These are phyloP conservation scores for Kregervanrija delftensis DNA, from an alignment of 805 yeast genomes.

Conservation along the genomic window DNA sequence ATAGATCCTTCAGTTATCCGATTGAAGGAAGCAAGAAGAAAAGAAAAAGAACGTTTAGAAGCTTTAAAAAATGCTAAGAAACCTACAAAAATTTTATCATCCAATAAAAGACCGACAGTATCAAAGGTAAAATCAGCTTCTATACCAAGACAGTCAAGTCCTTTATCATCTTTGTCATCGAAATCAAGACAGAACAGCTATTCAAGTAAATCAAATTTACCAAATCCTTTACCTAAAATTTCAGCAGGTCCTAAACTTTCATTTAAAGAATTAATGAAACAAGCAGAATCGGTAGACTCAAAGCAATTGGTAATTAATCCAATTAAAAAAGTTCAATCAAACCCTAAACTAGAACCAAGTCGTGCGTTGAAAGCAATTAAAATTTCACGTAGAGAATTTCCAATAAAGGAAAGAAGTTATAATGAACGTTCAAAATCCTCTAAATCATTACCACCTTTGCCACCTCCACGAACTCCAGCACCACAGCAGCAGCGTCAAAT, in stretches of 20 bases:
- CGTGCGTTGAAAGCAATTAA: constrained; percentile 10
- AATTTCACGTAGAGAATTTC: constrained; percentile 2
- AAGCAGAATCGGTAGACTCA: constrained; percentile 55
- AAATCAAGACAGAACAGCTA: constrained; percentile 1
- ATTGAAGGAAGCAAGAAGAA: constrained; percentile 57
- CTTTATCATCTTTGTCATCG: constrained; percentile 1
- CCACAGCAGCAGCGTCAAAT: not conserved
- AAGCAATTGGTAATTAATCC: constrained; percentile 32
- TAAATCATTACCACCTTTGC: not conserved
- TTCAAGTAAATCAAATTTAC: not conserved
- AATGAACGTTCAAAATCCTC: too few relatives aligned
- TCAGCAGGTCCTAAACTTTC: constrained; percentile 40
- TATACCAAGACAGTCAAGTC: not conserved
- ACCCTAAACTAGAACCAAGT: constrained; percentile 4
- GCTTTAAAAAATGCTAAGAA: constrained; percentile 25
- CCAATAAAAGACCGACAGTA: constrained; percentile 5
- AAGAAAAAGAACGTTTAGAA: constrained; percentile 39
- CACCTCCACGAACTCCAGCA: not conserved
- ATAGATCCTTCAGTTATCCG: constrained; percentile 68
- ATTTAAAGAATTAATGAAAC: constrained; percentile 62
- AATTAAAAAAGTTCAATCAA: constrained; percentile 7
- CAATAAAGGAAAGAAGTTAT: constrained; percentile 1
- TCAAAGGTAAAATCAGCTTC: constrained; percentile 8
- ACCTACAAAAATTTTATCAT: constrained; percentile 1
- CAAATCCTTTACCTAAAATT: constrained; percentile 5